Percentiles rank a stretch among this genome's conserved stretches.
These are phyloP conservation scores for Talaromyces atroroseus DNA, from an alignment of 2,329 filamentous ascomycete genomes.

Conservation along the genomic window DNA sequence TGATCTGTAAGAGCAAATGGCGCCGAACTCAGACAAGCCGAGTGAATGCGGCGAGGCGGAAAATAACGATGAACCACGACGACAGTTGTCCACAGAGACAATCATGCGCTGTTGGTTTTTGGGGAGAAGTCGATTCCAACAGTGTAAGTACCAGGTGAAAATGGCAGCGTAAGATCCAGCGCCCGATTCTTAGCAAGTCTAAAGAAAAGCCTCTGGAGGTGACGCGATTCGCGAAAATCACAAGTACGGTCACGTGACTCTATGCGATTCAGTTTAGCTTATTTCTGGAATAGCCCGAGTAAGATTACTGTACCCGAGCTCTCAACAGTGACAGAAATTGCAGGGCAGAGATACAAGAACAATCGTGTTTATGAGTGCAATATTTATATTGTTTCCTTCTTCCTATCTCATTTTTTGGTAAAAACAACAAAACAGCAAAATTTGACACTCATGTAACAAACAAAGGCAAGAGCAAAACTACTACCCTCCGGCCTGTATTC, in stretches of 20 bases:
- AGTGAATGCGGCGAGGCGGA: neutral
- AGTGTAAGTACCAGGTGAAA: neutral
- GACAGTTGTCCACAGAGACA: neutral
- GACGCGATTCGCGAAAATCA: constrained; percentile 7
- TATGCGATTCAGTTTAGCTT: neutral
- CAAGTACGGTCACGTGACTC: constrained; percentile 6
- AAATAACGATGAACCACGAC: neutral
- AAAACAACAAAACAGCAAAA: constrained; percentile 25
- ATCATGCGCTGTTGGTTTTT: neutral
- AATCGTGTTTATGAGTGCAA: constrained; percentile 4
- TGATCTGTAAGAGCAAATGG: neutral
- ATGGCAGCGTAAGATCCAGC: neutral
- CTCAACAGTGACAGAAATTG: neutral
- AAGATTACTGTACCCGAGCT: neutral
- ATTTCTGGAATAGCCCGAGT: neutral
- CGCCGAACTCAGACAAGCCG: neutral
- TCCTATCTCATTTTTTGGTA: constrained; percentile 21
- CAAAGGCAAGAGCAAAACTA: constrained; percentile 21
- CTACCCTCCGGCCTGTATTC: constrained; percentile 25
- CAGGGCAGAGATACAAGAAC: neutral
- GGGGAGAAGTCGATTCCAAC: neutral
- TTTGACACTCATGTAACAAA: constrained; percentile 25
- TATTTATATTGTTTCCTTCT: constrained; percentile 24
- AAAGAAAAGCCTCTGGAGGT: neutral
- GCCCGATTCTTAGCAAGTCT: neutral